Conservation (phyloP, 108 stramenopile species). For the Hondaea fermentalgiana region DNA sequence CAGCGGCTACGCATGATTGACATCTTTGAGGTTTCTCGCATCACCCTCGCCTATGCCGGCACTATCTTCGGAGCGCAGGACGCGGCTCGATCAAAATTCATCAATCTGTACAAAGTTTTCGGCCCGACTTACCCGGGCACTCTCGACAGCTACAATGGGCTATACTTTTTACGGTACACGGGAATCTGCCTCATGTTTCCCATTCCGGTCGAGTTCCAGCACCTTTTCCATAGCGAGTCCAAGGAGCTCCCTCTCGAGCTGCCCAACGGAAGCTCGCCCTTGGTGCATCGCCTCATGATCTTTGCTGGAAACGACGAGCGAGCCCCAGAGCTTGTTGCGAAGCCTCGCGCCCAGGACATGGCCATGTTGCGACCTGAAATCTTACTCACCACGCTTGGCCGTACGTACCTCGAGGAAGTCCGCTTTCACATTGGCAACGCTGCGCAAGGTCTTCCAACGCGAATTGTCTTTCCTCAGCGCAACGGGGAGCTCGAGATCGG, state of each 20-base stretch:
- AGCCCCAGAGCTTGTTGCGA: neutral
- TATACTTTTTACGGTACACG: neutral
- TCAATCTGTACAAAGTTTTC: neutral
- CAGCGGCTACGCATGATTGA: neutral
- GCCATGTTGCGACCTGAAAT: neutral
- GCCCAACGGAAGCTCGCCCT: neutral
- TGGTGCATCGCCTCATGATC: neutral
- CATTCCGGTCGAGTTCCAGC: neutral
- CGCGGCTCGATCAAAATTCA: neutral
- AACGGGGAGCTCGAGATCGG: neutral
- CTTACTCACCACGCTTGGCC: neutral
- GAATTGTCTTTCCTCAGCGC: neutral
- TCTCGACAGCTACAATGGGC: neutral
- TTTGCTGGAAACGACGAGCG: neutral
- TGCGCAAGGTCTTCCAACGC: neutral
- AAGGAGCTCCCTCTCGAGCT: neutral
- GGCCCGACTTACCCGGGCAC: neutral
- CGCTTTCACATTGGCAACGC: neutral
- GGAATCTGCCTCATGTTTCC: conserved; percentile 10
- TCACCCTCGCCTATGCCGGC: neutral
- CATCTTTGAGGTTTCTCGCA: neutral
- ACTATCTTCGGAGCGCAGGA: neutral
- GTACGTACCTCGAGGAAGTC: neutral
- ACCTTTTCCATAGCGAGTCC: neutral
- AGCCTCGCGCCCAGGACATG: neutral